Evolutionary conservation across 202 grass and related monocot genomes (phyloP).

Genomic region (Carex sylvatica): DNA sequence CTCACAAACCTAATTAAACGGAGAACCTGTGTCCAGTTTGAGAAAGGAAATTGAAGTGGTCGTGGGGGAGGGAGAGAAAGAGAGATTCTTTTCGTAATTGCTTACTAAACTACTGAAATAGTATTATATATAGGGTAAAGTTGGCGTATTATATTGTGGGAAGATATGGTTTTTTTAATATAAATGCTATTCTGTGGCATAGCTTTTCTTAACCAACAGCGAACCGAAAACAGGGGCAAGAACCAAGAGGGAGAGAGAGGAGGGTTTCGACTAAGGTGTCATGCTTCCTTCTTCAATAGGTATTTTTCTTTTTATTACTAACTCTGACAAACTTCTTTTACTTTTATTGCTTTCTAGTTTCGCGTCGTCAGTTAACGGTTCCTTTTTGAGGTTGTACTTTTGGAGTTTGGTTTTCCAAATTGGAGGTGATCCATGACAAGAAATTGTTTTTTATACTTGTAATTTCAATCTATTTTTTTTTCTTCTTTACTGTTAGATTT

Average conservation of each 20-base stretch:
- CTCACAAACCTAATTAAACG: not conserved
- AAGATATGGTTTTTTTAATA: not conserved
- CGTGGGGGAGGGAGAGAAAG: not conserved
- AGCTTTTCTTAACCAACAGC: slow-evolving; percentile 6
- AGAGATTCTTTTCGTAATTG: not conserved
- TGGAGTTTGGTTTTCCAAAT: slow-evolving; percentile 25
- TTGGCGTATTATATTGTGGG: slow-evolving; percentile 22
- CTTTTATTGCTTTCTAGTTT: slow-evolving; percentile 11
- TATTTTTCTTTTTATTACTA: slow-evolving; percentile 18
- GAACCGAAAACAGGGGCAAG: slow-evolving; percentile 31
- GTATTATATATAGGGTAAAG: slow-evolving; percentile 25
- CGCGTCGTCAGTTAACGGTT: not conserved
- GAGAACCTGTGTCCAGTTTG: not conserved
- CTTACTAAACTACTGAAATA: slow-evolving; percentile 18
- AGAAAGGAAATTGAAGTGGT: not conserved
- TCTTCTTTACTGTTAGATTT: not conserved
- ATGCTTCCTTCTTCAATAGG: slow-evolving; percentile 46
- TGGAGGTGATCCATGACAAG: slow-evolving; percentile 21
- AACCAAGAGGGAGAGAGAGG: slow-evolving; percentile 26
- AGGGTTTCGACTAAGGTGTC: slow-evolving; percentile 50
- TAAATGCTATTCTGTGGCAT: slow-evolving; percentile 9
- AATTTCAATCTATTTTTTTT: not conserved
- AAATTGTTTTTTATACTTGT: slow-evolving; percentile 14
- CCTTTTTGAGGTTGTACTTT: slow-evolving; percentile 11
- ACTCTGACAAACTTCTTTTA: not conserved